Conservation (phyloP, 345 rosid genomes). For the Isatis tinctoria region DNA sequence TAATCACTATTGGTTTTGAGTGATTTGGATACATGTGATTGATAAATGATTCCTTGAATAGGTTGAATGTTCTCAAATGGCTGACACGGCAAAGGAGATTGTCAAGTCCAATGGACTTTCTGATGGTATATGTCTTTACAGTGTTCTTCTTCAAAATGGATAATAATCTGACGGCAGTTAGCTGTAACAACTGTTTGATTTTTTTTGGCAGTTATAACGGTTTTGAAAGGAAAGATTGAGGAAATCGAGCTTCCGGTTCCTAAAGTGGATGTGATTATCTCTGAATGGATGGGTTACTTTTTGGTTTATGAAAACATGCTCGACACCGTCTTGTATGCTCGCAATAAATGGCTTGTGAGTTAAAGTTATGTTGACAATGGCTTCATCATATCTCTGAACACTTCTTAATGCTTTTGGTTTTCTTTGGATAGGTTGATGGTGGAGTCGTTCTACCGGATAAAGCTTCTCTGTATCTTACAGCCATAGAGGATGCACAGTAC, state of each 20-base stretch:
- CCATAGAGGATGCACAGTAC: conserved; percentile 93
- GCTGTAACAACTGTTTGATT: not conserved
- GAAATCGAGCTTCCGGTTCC: conserved; percentile 84
- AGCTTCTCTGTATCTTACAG: conserved; percentile 82
- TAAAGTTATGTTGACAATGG: not conserved
- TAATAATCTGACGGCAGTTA: not conserved
- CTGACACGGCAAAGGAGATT: conserved; percentile 84
- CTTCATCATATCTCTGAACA: not conserved
- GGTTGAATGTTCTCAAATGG: conserved; percentile 95
- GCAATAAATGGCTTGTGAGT: conserved; percentile 99
- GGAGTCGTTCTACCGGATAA: conserved; percentile 85
- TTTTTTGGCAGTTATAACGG: conserved; percentile 66
- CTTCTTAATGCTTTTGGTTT: not conserved
- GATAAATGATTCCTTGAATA: conserved; percentile 18
- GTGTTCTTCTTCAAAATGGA: not conserved
- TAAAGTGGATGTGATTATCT: conserved; percentile 92
- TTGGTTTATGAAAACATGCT: conserved; percentile 90
- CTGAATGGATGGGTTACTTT: conserved; percentile 99
- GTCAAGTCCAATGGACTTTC: conserved; percentile 75
- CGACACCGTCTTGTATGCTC: conserved; percentile 78
- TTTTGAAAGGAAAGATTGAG: conserved; percentile 95
- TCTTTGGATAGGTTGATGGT: conserved; percentile 46
- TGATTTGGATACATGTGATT: not conserved
- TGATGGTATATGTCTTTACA: conserved; percentile 40
- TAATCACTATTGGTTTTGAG: not conserved